phyloP scores from a whole-genome alignment of 257 asterid species.

The Solanum sejunctum region DNA sequence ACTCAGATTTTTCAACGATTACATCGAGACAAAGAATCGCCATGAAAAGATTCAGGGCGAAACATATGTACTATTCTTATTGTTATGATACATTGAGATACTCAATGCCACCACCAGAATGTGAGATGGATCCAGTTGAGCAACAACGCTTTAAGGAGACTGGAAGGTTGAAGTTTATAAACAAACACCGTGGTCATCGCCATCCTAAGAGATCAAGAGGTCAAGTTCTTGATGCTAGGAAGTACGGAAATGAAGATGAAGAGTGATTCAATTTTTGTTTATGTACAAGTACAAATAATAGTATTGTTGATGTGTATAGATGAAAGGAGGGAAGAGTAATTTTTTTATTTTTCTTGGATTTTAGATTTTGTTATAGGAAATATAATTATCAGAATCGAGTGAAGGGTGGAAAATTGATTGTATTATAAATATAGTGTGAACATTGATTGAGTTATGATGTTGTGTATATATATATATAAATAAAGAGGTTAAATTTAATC shows the following conservation, averaged over 20 bases:
- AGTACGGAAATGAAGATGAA: constrained; percentile 26
- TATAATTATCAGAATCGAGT: neutral
- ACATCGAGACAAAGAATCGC: constrained; percentile 37
- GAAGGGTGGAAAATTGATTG: neutral
- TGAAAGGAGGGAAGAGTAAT: neutral
- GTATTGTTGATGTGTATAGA: neutral
- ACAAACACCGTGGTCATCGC: constrained; percentile 20
- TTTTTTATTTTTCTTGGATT: constrained; percentile 2
- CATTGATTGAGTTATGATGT: neutral
- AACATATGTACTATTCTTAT: constrained; percentile 67
- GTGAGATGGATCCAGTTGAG: constrained; percentile 46
- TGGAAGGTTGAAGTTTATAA: constrained; percentile 47
- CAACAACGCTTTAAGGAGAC: constrained; percentile 41
- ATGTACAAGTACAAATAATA: neutral
- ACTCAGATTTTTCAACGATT: constrained; percentile 24
- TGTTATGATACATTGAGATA: constrained; percentile 64
- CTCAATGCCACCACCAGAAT: constrained; percentile 49
- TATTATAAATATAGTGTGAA: neutral
- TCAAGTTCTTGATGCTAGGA: constrained; percentile 19
- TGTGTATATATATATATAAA: neutral
- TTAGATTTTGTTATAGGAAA: neutral
- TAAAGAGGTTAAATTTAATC: neutral
- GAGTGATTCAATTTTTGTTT: constrained; percentile 13
- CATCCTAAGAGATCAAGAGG: constrained; percentile 27
- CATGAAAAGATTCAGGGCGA: constrained; percentile 52